Evolutionary conservation across 2,329 filamentous ascomycete species (phyloP), one percentile per base, ranked within the genome.

Genomic region (Talaromyces sp.): DNA sequence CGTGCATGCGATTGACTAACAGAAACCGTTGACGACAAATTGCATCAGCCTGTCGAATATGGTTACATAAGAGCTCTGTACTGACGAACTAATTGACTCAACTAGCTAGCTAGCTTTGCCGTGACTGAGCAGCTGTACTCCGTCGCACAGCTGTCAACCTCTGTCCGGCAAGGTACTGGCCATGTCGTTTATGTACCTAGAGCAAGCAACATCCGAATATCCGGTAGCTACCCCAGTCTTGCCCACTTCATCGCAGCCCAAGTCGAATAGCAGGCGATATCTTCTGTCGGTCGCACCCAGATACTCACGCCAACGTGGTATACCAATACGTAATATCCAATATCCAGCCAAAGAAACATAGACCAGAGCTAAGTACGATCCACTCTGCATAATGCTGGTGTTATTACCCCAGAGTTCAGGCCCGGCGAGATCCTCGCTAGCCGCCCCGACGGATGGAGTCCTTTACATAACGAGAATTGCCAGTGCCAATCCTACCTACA

Each of bases 1-100:
- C 21, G 40, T 39, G 28, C 57, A 59, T 37, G 58, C 54, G 42
- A n/a, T 42, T 64, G 63, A 64, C 63, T 64, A 64, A 64, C 61
- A 28, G 46, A 61, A 64, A 64, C 44, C 21, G 16, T 54, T 55
- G 59, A 33, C 59, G 50, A 44, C 59, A 61, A 60, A 55, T 61
- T 44, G 59, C 59, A 55, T 55, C 59, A 39, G 28, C 25, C n/a
- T 35, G 28, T 54, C 12, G n/a, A 54, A 33, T 35, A 54, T 33
- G 33, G 25, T 33, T 52, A 52, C 48, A 18, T 52, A 33, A 50
- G 16, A 14, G n/a, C 42, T 44, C 9, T 21, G 3, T 16, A 18
- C 18, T 18, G n/a, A n/a, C n/a, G n/a, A n/a, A n/a, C n/a, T n/a
- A n/a, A n/a, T n/a, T n/a, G n/a, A n/a, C n/a, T n/a, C n/a, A n/a